phyloP scores from a whole-genome alignment of 192 early-diverging fungal genomes.

The Rhizophagus sp. region DNA sequence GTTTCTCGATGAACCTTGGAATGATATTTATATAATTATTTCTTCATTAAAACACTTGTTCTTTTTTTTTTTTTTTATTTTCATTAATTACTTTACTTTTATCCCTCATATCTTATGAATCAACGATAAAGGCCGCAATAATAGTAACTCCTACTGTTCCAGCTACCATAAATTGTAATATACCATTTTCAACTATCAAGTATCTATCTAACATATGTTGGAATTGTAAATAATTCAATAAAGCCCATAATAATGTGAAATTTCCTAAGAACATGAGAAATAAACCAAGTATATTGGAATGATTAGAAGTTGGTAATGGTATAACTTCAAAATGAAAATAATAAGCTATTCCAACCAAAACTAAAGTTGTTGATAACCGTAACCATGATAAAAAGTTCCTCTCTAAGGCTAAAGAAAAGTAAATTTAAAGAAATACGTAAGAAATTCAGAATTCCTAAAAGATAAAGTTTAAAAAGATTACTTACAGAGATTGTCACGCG shows the following conservation, averaged over 20 bases:
- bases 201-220: neutral
- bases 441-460: neutral
- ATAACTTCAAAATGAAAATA: neutral
- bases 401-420: neutral
- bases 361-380: neutral
- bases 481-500: neutral
- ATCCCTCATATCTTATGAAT: no score
- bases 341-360: neutral
- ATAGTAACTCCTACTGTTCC: no score
- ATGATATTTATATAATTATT: no score
- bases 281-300: neutral
- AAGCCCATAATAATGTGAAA: neutral
- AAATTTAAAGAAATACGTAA: neutral
- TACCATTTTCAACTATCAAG: no score
- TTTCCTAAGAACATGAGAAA: neutral
- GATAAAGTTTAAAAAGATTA: neutral
- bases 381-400: neutral
- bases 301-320: neutral
- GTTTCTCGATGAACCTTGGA: no score
- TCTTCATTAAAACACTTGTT: no score
- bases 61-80: no score
- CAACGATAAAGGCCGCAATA: no score
- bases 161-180: no score
- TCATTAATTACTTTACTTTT: no score
- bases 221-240: neutral